Evolutionary conservation across 352 stramenopile genomes (phyloP), one percentile per base, ranked within the genome.

Genomic region (Halophytophthora polymorphica): DNA sequence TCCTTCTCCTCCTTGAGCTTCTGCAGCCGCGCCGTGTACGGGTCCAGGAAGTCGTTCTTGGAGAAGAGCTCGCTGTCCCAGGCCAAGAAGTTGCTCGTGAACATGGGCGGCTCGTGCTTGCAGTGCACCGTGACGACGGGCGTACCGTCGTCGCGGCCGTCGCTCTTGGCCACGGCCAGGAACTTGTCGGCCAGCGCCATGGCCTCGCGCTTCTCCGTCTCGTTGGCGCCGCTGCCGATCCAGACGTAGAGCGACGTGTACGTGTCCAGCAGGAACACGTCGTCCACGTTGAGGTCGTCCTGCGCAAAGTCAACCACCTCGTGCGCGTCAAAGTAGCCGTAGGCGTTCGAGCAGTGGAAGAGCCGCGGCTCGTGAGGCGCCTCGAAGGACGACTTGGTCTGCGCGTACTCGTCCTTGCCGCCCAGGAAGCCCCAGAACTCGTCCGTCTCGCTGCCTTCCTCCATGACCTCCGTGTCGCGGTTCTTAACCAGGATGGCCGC

Each of bases 251-350:
- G 65, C 28, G 71, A 83, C 47, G 83, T 92, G 67, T 89, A 96
- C 45, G 82, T 90, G 66, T 97, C 89, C 11, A 97, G 63, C 12
- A 97, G 72, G 64, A 96, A 96, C 21, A 97, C 87, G 49, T 98
- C 89, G 43, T 95, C 85, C 7, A 80, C 72, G 64, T 93, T 94
- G 33, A 98, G 71, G 54, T 98, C 91, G 54, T 93, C 85, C 67
- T 97, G 89, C 3, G 84, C 74, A 58, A 96, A 97, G 66, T 85
- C 71, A 44, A 83, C 67, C 48, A 97, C 85, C 57, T 96, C 84
- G 22, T 88, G 76, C 11, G 88, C 86, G 47, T 87, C 46, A 45
- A 97, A 94, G 61, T 85, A 86, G 2, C 90, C 93, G 43, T 90
- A 93, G 41, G 74, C 39, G 61, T 96, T 97, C 22, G 84, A 95